Base-by-base conservation (phyloP, 2,329 filamentous ascomycete genomes). In the Ophiostoma sp. region DNA sequence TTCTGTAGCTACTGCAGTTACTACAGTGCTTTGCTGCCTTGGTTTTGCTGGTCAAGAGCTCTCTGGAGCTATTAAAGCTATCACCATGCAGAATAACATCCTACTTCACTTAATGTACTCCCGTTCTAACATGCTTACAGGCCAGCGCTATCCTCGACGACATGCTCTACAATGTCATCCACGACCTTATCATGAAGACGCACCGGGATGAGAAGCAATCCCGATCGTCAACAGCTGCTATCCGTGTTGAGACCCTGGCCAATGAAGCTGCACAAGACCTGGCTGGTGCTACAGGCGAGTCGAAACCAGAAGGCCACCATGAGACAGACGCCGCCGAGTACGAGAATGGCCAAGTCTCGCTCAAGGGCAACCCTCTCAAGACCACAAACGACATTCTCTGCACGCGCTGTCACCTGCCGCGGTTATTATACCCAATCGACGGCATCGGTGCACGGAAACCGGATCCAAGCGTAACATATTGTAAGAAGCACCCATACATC, bases 151-250 rank as follows among this genome's bases (percentile, higher is more conserved):
- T 94, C 70, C 83, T 94, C 74, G 89, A 93, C 74, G 90, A 93
- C 75, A 79, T 89, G 68, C 81, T 94, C 71, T 87, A 90, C 80
- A 93, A 91, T 77, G 85, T 93, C 74, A 84, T 93, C 73, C 88
- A 90, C 77, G 89, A 91, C 76, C 82, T 92, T 66, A 82, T 92
- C 72, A 83, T 92, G 74, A 86, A 90, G 76, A 87, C 87, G 55
- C 91, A 94, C 77, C 89, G 89, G 72, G 85, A 90, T 73, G 91
- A 94, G 79, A 93, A 93, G 81, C 85, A 87, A 72, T 86, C 91
- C 67, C 87, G 89, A 76, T 87, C 87, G 73, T 79, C 85, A 72
- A 84, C 89, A 70, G 84, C 89, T 74, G 83, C 87, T 72, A 88
- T 89, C 73, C 81, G 82, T 64, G 83, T 88, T 74, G 86, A 89